Conservation (phyloP, 345 rosid species). For the Lagerstroemia speciosa region DNA sequence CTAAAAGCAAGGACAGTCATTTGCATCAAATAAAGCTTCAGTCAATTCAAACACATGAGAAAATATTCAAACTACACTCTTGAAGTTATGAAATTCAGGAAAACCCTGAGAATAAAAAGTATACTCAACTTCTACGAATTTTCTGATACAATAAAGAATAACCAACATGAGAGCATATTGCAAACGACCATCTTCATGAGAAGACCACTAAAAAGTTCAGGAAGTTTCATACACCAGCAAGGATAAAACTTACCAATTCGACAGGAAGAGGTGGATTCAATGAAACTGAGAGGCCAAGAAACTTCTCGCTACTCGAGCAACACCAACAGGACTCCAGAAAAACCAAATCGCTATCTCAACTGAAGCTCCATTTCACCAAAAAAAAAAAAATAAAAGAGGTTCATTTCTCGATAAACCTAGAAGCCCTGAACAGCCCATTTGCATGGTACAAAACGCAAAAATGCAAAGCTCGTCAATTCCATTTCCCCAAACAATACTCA, state of each 20-base stretch:
- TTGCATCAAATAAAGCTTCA: not conserved
- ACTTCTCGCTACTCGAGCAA: too few relatives aligned
- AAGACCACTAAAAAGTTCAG: not conserved
- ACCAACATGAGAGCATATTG: not conserved
- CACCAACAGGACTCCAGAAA: not conserved
- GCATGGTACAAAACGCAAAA: too few relatives aligned
- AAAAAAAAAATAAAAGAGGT: not conserved
- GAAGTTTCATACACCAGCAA: not conserved
- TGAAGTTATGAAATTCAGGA: not conserved
- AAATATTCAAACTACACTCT: not conserved
- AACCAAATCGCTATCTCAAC: not conserved
- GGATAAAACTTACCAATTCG: not conserved
- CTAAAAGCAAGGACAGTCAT: not conserved
- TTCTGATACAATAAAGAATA: not conserved
- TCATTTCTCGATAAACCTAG: not conserved
- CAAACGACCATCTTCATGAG: not conserved
- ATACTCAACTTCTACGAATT: not conserved
- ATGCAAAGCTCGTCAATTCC: not conserved
- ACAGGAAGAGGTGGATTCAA: not conserved
- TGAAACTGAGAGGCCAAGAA: too few relatives aligned
- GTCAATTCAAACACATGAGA: not conserved
- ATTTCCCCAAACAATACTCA: not conserved
- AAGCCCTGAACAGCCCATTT: not conserved
- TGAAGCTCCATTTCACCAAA: not conserved
- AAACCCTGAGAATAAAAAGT: not conserved